Conservation (phyloP, 1,139 yeast species). For the Hansenula anomala region DNA sequence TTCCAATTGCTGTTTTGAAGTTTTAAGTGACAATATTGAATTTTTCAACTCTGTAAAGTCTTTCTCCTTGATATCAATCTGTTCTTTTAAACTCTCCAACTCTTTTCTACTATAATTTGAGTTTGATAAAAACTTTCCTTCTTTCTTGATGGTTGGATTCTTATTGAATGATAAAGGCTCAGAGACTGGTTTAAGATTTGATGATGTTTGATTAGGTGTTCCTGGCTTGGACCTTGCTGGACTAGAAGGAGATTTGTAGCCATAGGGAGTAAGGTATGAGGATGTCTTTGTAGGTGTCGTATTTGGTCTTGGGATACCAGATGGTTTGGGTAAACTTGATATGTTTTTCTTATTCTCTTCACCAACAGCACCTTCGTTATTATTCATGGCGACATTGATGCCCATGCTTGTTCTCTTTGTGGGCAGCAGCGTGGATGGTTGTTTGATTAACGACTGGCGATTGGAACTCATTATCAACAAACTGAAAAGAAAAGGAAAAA, state of each 20-base stretch:
- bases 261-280: slow-evolving; percentile 11
- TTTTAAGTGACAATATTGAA: slow-evolving; percentile 30
- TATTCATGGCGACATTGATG: background rate
- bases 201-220: background rate
- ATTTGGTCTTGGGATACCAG: slow-evolving; percentile 16
- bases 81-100: slow-evolving; percentile 6
- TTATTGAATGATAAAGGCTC: background rate
- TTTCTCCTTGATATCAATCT: slow-evolving; percentile 9
- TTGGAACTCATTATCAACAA: background rate
- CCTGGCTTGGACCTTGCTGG: slow-evolving; percentile 1
- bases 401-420: background rate
- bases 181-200: background rate
- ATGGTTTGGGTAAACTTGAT: slow-evolving; percentile 9
- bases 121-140: background rate
- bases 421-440: background rate
- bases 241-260: slow-evolving; percentile 10
- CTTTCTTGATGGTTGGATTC: background rate
- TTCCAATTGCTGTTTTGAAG: slow-evolving; percentile 35
- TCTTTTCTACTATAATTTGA: slow-evolving; percentile 2
- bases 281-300: slow-evolving; percentile 13
- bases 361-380: background rate
- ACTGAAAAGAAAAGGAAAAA: too few species aligned
- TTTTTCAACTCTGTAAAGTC: slow-evolving; percentile 22
- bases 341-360: background rate
- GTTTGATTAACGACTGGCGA: background rate